A percentile compares a stretch with the other conserved stretches of the same genome.
These are phyloP conservation scores for Lepidium campestre DNA, from an alignment of 441 rosid genomes.

Conservation along the genomic window DNA sequence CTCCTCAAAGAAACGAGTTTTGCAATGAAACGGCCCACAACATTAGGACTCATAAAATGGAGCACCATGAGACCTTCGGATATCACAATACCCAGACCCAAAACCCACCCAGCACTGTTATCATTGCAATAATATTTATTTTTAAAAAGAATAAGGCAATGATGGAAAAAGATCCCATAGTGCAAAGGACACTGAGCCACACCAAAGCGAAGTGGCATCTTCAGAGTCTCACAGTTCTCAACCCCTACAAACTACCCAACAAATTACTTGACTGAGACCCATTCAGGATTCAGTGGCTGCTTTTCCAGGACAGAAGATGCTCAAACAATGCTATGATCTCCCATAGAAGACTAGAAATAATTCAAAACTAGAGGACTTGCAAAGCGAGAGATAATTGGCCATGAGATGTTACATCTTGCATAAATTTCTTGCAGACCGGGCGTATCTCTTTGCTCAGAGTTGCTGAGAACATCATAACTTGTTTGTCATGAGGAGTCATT, in stretches of 20 bases:
- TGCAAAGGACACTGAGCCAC: not conserved
- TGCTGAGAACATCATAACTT: constrained; percentile 99
- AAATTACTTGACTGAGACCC: not conserved
- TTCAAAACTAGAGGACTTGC: constrained; percentile 37
- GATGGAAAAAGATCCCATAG: not conserved
- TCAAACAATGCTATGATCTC: constrained; percentile 15
- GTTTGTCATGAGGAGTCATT: constrained; percentile 98
- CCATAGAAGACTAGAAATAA: constrained; percentile 38
- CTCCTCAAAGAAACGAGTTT: constrained; percentile 26
- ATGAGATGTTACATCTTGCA: constrained; percentile 97
- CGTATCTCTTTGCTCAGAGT: constrained; percentile 99
- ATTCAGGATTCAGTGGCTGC: no score
- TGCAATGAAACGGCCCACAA: not conserved
- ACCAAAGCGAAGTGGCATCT: not conserved
- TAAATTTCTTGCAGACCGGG: constrained; percentile 98
- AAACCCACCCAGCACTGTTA: not conserved
- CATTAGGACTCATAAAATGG: no score
- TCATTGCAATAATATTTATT: not conserved
- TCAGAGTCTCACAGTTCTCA: not conserved
- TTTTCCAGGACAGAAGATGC: no score
- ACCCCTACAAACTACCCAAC: not conserved
- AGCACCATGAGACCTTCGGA: no score
- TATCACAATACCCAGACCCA: not conserved
- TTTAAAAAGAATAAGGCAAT: not conserved
- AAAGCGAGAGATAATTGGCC: constrained; percentile 62